These are phyloP conservation scores for Schwanniomyces etchellsii DNA, from an alignment of 1,139 yeast genomes.

Conservation along the genomic window DNA sequence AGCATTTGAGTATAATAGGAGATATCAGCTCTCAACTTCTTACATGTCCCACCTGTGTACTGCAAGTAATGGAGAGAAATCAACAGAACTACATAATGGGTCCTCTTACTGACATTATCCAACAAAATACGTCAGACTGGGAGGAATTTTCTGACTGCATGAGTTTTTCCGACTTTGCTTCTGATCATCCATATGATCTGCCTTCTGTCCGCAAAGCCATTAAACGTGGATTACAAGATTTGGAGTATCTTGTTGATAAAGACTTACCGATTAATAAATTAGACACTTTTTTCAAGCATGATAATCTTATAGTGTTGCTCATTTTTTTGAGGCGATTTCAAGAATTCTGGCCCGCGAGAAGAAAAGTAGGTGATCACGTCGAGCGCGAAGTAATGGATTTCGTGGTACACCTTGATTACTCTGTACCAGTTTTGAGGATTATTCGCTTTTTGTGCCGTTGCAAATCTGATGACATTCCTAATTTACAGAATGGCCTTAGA, in stretches of 20 bases:
- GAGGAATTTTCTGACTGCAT: conserved; percentile 24
- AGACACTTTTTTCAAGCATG: conserved; percentile 18
- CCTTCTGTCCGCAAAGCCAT: conserved; percentile 27
- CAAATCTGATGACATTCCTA: conserved; percentile 14
- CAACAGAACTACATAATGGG: conserved; percentile 38
- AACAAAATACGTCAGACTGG: conserved; percentile 26
- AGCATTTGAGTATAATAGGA: conserved; percentile 46
- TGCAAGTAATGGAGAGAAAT: conserved; percentile 30
- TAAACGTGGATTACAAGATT: conserved; percentile 32
- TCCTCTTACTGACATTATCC: conserved; percentile 43
- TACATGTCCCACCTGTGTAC: conserved; percentile 57
- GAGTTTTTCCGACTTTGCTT: conserved; percentile 20
- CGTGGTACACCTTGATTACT: conserved; percentile 42
- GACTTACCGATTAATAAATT: conserved; percentile 15
- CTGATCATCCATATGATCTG: conserved; percentile 13
- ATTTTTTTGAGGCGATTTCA: conserved; percentile 48
- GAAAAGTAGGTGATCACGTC: conserved; percentile 69
- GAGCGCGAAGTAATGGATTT: conserved; percentile 48
- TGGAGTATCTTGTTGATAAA: conserved; percentile 40
- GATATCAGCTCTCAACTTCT: conserved; percentile 60
- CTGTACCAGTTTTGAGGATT: conserved; percentile 42
- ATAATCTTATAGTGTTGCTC: conserved; percentile 32
- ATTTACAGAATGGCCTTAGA: conserved; percentile 13
- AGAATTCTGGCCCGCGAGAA: conserved; percentile 47
- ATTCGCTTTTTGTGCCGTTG: conserved; percentile 39